These are phyloP conservation scores for Metschnikowia dekortorum DNA, from an alignment of 805 yeast genomes.

Conservation along the genomic window DNA sequence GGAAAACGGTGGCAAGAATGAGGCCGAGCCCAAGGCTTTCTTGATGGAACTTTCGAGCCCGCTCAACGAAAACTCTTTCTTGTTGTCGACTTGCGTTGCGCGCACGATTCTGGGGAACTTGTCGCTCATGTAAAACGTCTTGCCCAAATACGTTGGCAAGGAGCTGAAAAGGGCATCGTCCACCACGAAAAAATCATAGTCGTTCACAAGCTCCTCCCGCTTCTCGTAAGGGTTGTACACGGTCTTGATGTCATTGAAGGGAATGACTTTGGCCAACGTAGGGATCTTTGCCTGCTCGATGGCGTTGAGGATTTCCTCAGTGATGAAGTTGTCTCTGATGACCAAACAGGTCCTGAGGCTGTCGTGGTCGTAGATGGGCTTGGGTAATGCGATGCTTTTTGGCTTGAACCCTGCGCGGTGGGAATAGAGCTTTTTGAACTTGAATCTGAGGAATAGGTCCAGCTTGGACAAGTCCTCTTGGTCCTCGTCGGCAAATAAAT, in stretches of 20 bases:
- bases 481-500: conserved; percentile 46
- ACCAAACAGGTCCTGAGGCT: conserved; percentile 59
- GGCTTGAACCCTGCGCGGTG: conserved; percentile 58
- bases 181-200: conserved; percentile 72
- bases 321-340: conserved; percentile 56
- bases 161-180: conserved; percentile 79
- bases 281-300: conserved; percentile 47
- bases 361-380: conserved; percentile 41
- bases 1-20: conserved; percentile 69
- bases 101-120: conserved; percentile 69
- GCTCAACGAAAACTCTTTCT: conserved; percentile 42
- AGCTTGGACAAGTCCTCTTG: conserved; percentile 47
- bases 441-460: conserved; percentile 57
- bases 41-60: conserved; percentile 57
- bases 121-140: conserved; percentile 56
- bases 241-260: conserved; percentile 73
- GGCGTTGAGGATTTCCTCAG: conserved; percentile 40
- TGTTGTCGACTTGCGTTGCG: conserved; percentile 28
- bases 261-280: conserved; percentile 51
- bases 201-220: conserved; percentile 65
- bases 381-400: conserved; percentile 41
- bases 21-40: conserved; percentile 54
- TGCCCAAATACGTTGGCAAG: conserved; percentile 81
- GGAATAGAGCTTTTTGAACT: conserved; percentile 61
- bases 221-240: conserved; percentile 87